Evolutionary conservation across 495 filamentous ascomycete species (phyloP).

Genomic region (Hypoxylon fragiforme): DNA sequence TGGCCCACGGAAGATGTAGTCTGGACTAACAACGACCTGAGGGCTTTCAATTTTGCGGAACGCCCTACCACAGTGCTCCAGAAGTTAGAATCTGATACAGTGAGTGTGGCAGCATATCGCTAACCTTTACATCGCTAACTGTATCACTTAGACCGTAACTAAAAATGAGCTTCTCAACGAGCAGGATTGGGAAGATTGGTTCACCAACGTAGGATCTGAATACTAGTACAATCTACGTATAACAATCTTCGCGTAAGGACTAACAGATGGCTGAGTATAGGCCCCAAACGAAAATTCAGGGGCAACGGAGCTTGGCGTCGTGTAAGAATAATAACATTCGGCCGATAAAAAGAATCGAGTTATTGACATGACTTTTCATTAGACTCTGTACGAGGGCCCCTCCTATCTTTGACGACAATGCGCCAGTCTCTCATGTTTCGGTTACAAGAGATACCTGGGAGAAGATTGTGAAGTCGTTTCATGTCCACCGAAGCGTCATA

Average conservation of each 20-base stretch:
- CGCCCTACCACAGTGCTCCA: constrained; percentile 1
- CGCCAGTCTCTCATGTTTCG: constrained; percentile 19
- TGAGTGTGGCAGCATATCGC: not conserved
- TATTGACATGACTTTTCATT: not conserved
- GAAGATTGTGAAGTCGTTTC: constrained; percentile 11
- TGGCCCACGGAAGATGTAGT: constrained; percentile 11
- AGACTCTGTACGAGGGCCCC: constrained; percentile 19
- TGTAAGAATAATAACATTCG: constrained; percentile 1
- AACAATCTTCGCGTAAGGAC: not conserved
- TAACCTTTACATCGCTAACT: constrained; percentile 2
- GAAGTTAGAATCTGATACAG: constrained; percentile 6
- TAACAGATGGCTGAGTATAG: constrained; percentile 1
- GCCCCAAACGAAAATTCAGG: not conserved
- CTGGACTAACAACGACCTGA: constrained; percentile 10
- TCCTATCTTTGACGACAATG: constrained; percentile 17
- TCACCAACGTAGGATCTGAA: constrained; percentile 9
- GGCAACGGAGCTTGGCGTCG: constrained; percentile 3
- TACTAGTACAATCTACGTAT: not conserved
- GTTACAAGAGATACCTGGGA: constrained; percentile 19
- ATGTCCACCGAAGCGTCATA: constrained; percentile 16
- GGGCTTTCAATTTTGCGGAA: not conserved
- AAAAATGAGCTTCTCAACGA: constrained; percentile 1
- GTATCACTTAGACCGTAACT: not conserved
- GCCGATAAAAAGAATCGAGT: not conserved
- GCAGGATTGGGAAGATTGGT: constrained; percentile 14